phyloP scores from a whole-genome alignment of 345 rosid genomes.

The Gossypium mustelinum region DNA sequence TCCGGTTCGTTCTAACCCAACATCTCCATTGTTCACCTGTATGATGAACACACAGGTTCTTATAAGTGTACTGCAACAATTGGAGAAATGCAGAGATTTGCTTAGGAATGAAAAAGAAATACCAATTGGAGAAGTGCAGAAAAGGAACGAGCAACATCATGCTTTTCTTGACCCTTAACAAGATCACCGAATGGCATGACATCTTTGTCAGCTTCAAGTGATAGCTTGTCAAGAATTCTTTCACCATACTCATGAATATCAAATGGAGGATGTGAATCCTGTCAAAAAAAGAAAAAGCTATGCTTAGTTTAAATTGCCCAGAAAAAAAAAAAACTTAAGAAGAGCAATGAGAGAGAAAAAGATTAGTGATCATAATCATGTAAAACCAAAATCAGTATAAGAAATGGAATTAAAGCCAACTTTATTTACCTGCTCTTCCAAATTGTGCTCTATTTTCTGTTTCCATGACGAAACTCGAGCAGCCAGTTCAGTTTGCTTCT shows the following conservation, averaged over 20 bases:
- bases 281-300: slow-evolving; percentile 17
- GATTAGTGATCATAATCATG: background rate
- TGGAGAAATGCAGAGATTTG: background rate
- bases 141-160: slow-evolving; percentile 84
- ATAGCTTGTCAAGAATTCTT: slow-evolving; percentile 57
- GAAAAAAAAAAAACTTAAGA: background rate
- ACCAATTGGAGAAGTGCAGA: slow-evolving; percentile 98
- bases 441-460: slow-evolving; percentile 82
- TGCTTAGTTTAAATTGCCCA: background rate
- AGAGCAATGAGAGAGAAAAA: slow-evolving; percentile 3
- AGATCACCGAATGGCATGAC: slow-evolving; percentile 53
- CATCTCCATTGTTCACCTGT: slow-evolving; percentile 93
- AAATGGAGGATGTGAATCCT: slow-evolving; percentile 86
- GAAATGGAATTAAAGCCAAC: background rate
- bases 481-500: slow-evolving; percentile 90
- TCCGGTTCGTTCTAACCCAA: slow-evolving; percentile 56
- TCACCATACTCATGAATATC: slow-evolving; percentile 87
- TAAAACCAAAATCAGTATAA: background rate
- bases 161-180: slow-evolving; percentile 74
- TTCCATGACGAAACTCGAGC: slow-evolving; percentile 91
- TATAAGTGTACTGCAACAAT: background rate
- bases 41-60: background rate
- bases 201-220: slow-evolving; percentile 36
- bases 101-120: slow-evolving; percentile 13
- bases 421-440: slow-evolving; percentile 78